A percentile compares a stretch with the other conserved stretches of the same genome.
These are phyloP conservation scores for Leishmania braziliensis DNA, from an alignment of 208 protist genomes.

Conservation along the genomic window DNA sequence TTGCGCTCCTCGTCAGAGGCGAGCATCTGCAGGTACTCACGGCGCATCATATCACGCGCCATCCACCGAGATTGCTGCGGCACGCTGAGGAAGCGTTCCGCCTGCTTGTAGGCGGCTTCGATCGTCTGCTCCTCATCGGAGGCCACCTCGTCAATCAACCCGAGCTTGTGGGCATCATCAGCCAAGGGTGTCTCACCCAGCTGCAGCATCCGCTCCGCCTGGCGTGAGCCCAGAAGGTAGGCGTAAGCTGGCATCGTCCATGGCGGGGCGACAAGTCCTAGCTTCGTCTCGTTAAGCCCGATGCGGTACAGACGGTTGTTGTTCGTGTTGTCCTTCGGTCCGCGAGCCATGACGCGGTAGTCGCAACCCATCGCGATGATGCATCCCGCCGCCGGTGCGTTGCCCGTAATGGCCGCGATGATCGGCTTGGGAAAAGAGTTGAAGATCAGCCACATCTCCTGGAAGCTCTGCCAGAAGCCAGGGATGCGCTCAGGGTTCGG, in stretches of 20 bases:
- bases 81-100: conserved; percentile 62
- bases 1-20: conserved; percentile 73
- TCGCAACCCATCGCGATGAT: conserved; percentile 81
- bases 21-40: conserved; percentile 74
- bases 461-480: conserved; percentile 70
- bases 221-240: conserved; percentile 65
- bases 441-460: conserved; percentile 85
- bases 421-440: conserved; percentile 83
- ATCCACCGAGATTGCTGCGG: conserved; percentile 80
- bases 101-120: conserved; percentile 54
- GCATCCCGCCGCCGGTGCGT: conserved; percentile 74
- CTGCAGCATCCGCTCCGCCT: conserved; percentile 79
- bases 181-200: conserved; percentile 74
- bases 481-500: conserved; percentile 64
- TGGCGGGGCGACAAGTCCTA: conserved; percentile 64
- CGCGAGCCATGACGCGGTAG: conserved; percentile 77
- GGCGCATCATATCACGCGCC: conserved; percentile 81
- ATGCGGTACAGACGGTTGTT: conserved; percentile 67
- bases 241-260: conserved; percentile 80
- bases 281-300: conserved; percentile 82
- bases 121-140: conserved; percentile 46
- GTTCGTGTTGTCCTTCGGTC: conserved; percentile 46
- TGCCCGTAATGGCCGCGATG: conserved; percentile 79
- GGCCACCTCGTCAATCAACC: conserved; percentile 71
- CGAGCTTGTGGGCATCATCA: conserved; percentile 61